Evolutionary conservation across 805 yeast genomes (phyloP), one percentile per base, ranked within the genome.

Genomic region (Nakazawaea wyomingensis): DNA sequence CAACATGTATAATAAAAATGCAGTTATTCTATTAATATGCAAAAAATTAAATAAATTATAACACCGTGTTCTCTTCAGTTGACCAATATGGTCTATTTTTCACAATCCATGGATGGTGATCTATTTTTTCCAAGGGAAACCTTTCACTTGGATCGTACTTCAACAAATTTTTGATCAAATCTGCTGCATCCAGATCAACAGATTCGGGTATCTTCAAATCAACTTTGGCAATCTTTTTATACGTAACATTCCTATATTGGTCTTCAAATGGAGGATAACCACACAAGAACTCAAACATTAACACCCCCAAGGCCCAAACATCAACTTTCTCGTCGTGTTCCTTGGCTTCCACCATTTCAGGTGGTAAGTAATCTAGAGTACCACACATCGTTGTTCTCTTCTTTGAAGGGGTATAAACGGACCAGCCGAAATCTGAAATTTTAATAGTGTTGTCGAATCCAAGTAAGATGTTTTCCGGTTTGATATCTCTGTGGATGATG

Each of bases 341-440:
- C 52, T 76, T 80, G 1, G 85, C 80, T 48, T 84, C 93, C 5
- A 91, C 86, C 85, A 93, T 82, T 63, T 91, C 99, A 6, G 99
- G 99, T 0, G 98, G 95, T 13, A 93, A 64, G 54, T 91, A 91
- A 62, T 93, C 98, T 32, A 91, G 67, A 0, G 99, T 93, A 0
- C 99, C 98, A 62, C 98, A 93, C 67, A 93, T 75, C 0, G 98
- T 91, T 13, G 79, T 71, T 54, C 96, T 67, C 48, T 76, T 74
- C 11, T 48, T 48, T 13, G 74, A 64, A 1, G 78, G 77, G 0
- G 85, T 73, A 51, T 79, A 80, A 49, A 90, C 91, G 44, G 95
- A 84, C 97, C 97, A 91, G 11, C 99, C 99, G 59, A 93, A 91
- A 63, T 91, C 99, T 16, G 96, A 83, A 30, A 91, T 71, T 59